Base-by-base conservation (phyloP, 495 filamentous ascomycete genomes). In the Penicillium flavigenum region DNA sequence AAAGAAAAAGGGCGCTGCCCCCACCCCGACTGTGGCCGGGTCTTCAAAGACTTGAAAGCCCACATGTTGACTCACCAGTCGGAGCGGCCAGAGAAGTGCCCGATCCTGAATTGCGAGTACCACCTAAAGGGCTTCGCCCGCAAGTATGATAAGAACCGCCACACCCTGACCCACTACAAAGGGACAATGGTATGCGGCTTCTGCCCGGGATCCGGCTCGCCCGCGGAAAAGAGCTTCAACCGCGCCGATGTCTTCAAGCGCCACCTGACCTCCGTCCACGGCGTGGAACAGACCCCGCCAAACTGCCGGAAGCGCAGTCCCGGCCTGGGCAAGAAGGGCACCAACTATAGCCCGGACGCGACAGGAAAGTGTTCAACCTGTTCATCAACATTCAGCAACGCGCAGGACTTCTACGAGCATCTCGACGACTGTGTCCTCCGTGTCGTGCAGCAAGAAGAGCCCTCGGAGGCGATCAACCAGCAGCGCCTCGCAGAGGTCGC, bases 101-200 rank as follows among this genome's bases (percentile, higher is more conserved):
- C 94, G 1, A 97, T 98, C 54, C 77, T 86, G 55, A 94, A 83
- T 10, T 99, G 94, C 79, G 91, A 96, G 64, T 99, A 96, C 68
- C 91, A 96, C 73, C 81, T 82, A 57, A 98, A 97, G 72, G 94
- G 94, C 1, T 99, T 99, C 65, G 93, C 94, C 5, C 80, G 94
- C 41, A 99, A 98, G 66, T 99, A 99, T 66, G 94, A 99, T 73
- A 98, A 97, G 76, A 98, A 98, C 70, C 79, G 94, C n/a, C 94
- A 99, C 68, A 96, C 93, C 0, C 70, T 99, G 61, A 99, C 95
- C 24, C 94, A 99, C 63, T 99, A 99, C 80, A 98, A 98, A 72
- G 95, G 95, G 5, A 98, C 92, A 6, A 98, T 99, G 95, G 91
- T 98, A 14, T 99, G 94, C 70, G 92, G 93, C 11, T 98, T 99